Percentiles rank a stretch among this genome's conserved stretches.
Evolutionary conservation across 73 alveolate species (phyloP).

Genomic region (Uronychia setigera): DNA sequence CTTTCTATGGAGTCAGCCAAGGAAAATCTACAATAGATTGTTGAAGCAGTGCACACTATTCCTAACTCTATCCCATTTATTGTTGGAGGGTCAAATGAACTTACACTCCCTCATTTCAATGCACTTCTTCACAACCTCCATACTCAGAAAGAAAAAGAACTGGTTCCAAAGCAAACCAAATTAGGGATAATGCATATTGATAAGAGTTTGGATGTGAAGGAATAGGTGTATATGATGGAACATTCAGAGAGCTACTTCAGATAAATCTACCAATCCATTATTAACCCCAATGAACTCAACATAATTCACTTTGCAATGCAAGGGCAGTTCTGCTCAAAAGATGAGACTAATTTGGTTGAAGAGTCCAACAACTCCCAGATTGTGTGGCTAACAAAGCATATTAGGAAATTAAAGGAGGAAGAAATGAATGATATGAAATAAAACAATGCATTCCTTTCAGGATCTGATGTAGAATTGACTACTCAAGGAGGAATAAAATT

Average conservation of each 20-base stretch:
- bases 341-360: background rate
- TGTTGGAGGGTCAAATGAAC: background rate
- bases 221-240: background rate
- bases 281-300: background rate
- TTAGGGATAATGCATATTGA: background rate
- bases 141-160: background rate
- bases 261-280: too few relatives aligned
- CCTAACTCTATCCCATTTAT: background rate
- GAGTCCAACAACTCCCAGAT: background rate
- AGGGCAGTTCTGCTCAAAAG: background rate
- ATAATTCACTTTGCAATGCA: background rate
- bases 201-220: background rate
- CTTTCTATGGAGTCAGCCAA: background rate
- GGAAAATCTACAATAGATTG: background rate
- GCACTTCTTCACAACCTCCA: background rate
- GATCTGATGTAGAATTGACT: background rate
- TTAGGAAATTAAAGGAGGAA: background rate
- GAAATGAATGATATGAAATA: background rate
- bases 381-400: background rate
- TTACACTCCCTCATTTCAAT: background rate
- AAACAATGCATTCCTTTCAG: background rate
- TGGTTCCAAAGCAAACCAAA: background rate
- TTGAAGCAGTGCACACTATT: background rate
- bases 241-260: background rate
- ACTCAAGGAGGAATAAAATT: background rate